Percentiles rank a stretch among this genome's conserved stretches.
phyloP scores from a whole-genome alignment of 768 basidiomycete species.

The Mycena filopes region DNA sequence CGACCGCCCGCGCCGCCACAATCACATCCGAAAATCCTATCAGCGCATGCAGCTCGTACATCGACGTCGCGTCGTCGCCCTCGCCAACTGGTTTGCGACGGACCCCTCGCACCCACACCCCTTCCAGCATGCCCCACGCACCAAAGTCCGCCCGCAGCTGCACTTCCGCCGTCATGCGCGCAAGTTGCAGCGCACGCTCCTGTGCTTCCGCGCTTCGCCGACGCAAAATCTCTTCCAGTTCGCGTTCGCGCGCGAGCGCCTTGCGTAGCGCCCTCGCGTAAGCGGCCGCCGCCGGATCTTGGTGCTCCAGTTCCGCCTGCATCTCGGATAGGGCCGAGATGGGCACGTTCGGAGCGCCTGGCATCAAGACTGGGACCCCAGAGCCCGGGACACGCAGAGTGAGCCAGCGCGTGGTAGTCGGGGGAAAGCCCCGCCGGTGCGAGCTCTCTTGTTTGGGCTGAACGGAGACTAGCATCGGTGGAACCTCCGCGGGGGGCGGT shows the following conservation, averaged over 20 bases:
- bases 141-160: slow-evolving; percentile 26
- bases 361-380: background rate
- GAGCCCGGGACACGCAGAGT: slow-evolving; percentile 22
- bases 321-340: background rate
- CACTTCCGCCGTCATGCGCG: slow-evolving; percentile 9
- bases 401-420: slow-evolving; percentile 17
- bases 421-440: no score
- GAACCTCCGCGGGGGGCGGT: no score
- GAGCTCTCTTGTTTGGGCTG: no score
- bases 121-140: slow-evolving; percentile 23
- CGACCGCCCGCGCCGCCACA: slow-evolving; percentile 9
- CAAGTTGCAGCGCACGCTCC: background rate
- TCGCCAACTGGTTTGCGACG: background rate
- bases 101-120: slow-evolving; percentile 22
- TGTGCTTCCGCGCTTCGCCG: background rate
- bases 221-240: slow-evolving; percentile 12
- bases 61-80: background rate
- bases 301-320: background rate
- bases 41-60: slow-evolving; percentile 25
- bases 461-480: no score
- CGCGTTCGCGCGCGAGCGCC: slow-evolving; percentile 26
- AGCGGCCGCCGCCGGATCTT: background rate
- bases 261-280: slow-evolving; percentile 18
- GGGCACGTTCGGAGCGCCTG: background rate
- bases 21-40: slow-evolving; percentile 15